Evolutionary conservation across 2,329 filamentous ascomycete species (phyloP), one percentile per base, ranked within the genome.

Genomic region (Fusarium circinatum): DNA sequence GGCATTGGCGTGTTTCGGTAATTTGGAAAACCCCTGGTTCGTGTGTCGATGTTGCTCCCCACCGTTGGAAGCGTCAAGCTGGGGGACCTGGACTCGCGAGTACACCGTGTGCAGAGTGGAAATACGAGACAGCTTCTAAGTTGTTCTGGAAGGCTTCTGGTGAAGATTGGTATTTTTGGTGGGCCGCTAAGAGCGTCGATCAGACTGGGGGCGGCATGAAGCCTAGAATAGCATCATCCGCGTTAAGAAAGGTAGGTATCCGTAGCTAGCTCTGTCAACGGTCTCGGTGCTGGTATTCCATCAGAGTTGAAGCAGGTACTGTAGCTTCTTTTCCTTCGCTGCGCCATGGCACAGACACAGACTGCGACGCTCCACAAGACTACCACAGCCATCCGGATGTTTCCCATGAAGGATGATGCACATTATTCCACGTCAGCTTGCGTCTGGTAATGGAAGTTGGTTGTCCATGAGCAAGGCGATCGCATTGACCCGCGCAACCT

Each of bases 71-170:
- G 41, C 39, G 34, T 42, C 36, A 67, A 42, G 44, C 20, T 55
- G 51, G 20, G 48, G 32, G 20, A 54, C 51, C 24, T 41, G 44
- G 55, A 32, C 34, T 51, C 48, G 44, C n/a, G 34, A 58, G 65
- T 30, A 47, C 56, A 56, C 58, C 48, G 59, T 64, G 54, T 44
- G 51, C 30, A 58, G 62, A 57, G 49, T 72, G 54, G 71, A 60
- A 65, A 59, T 52, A 56, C 57, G 61, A 66, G 62, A 59, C 64
- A 61, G 54, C 48, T 61, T 62, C 62, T 60, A 64, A 68, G 51
- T 65, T 74, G 63, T 77, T 77, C 75, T 77, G 64, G 75, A 77
- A 77, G 73, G 55, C 73, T 77, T 77, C 75, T 77, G 75, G 52
- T 55, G 57, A 64, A 62, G 44, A 61, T 52, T 68, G 36, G 58